A percentile compares a stretch with the other conserved stretches of the same genome.
phyloP scores from a whole-genome alignment of 106 monocot genomes.

The Dactylorhiza incarnata region DNA sequence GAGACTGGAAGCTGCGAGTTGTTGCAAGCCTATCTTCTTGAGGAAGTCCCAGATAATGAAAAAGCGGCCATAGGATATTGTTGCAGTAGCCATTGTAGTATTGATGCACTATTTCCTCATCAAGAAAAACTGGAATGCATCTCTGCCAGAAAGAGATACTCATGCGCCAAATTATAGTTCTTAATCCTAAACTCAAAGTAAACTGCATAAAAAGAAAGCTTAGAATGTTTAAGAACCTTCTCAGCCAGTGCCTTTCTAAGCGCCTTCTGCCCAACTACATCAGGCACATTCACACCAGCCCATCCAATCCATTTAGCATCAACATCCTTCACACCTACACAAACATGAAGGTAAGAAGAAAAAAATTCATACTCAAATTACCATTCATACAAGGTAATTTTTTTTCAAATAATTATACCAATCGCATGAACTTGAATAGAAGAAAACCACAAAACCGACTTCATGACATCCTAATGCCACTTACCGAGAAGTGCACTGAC shows the following conservation, averaged over 20 bases:
- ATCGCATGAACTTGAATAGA: neutral
- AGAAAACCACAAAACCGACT: neutral
- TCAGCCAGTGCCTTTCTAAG: slow-evolving; percentile 78
- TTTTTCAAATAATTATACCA: neutral
- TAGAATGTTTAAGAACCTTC: slow-evolving; percentile 40
- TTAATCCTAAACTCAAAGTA: neutral
- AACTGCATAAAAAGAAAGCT: neutral
- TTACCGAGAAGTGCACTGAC: slow-evolving; percentile 90
- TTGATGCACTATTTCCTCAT: slow-evolving; percentile 96
- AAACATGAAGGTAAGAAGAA: neutral
- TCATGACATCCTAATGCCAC: neutral
- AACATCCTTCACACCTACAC: slow-evolving; percentile 86
- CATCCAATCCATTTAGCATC: slow-evolving; percentile 99
- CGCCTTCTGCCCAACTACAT: slow-evolving; percentile 78
- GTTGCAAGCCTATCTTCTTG: slow-evolving; percentile 95
- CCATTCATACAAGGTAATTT: neutral
- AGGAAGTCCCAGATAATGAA: slow-evolving; percentile 96
- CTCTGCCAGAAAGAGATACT: slow-evolving; percentile 43
- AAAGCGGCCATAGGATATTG: slow-evolving; percentile 96
- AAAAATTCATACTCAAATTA: neutral
- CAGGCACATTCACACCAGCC: slow-evolving; percentile 96
- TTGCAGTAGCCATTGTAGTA: slow-evolving; percentile 99
- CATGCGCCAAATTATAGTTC: neutral
- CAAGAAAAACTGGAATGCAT: slow-evolving; percentile 97
- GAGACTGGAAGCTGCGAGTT: slow-evolving; percentile 92